Evolutionary conservation across 2,329 filamentous ascomycete species (phyloP), one percentile per base, ranked within the genome.

Genomic region (Pseudogymnoascus sp.): DNA sequence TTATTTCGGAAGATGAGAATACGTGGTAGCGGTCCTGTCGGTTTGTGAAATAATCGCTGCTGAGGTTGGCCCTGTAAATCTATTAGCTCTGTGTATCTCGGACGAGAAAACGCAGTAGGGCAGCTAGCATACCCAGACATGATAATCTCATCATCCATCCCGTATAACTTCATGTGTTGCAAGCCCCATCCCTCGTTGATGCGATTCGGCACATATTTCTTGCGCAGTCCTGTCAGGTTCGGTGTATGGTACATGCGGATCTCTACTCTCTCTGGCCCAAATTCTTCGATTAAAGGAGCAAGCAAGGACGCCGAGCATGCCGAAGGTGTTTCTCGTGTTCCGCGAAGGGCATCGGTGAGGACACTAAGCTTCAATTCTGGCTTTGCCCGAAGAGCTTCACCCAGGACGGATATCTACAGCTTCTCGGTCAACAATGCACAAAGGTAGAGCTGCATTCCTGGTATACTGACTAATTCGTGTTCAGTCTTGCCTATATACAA

Each of bases 131-230:
- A 91, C 84, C 92, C 92, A 6, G 92, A 96, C 69, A 99, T 84
- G 67, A 99, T 93, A 63, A 99, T 89, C 74, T 96, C 92, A 71
- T 99, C 92, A 69, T 99, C 94, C 22, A 96, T 79, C 0, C 94
- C 94, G 69, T 99, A 99, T 0, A 99, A 80, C 80, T 99, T 99
- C 93, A 99, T 99, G 72, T 99, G 94, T 73, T 99, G 94, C 65
- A 99, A 77, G 1, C 94, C 94, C 94, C 94, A 99, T 16, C 94
- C 94, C 76, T 99, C 94, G 69, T 99, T 99, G 73, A 99, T 93
- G 19, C 94, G 83, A 72, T 85, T 90, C 0, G 94, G 94, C 2
- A 97, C 84, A 67, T 90, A 80, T 70, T 87, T 86, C 76, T 97
- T 97, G 60, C 88, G 84, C 63, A 95, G 69, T 0, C 94, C 94